Base-by-base conservation (phyloP, 352 stramenopile genomes). In the Elongisporangium senticosum region DNA sequence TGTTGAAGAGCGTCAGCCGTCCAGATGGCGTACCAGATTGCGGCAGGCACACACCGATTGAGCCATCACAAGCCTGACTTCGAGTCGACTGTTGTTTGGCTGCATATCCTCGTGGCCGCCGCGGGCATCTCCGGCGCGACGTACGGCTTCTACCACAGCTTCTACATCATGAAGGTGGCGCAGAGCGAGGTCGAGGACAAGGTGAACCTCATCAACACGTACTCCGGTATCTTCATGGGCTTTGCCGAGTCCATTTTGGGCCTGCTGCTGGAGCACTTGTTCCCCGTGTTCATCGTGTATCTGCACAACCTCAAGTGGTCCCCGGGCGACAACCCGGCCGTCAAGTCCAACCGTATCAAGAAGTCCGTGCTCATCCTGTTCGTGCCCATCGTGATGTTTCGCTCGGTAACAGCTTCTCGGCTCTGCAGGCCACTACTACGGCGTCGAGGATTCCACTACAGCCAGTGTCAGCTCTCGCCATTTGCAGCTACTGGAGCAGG, bases 281-380 rank as follows among this genome's bases (percentile, higher is more conserved):
- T 87, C 53, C 72, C 77, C 3, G 74, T 83, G 10, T 87, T 83
- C 51, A 71, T 81, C 47, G 77, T 87, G 21, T 87, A 87, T 51
- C 59, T 84, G 49, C 77, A 87, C 59, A 87, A 87, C 53, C 51
- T 83, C 40, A 66, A 76, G 54, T 87, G 77, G 77, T 84, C 72
- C 23, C 68, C 66, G 7, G 58, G 64, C 13, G 74, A 87, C 48
- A 72, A 80, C 49, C 74, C 74, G 20, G 72, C 63, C 2, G 71
- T 65, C 14, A 77, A 77, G 57, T 68, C 74, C 43, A 71, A 67
- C 63, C 83, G 83, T 59, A 64, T 74, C 60, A 86, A 86, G 64
- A 81, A 82, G 58, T 70, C 74, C n/a, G 64, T 66, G 20, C 72
- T 86, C 26, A 77, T 72, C 50, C 74, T 86, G 33, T 86, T 84